A percentile compares a stretch with the other conserved stretches of the same genome.
These are phyloP conservation scores for Saprolegnia diclina DNA, from an alignment of 352 stramenopile genomes.

Conservation along the genomic window DNA sequence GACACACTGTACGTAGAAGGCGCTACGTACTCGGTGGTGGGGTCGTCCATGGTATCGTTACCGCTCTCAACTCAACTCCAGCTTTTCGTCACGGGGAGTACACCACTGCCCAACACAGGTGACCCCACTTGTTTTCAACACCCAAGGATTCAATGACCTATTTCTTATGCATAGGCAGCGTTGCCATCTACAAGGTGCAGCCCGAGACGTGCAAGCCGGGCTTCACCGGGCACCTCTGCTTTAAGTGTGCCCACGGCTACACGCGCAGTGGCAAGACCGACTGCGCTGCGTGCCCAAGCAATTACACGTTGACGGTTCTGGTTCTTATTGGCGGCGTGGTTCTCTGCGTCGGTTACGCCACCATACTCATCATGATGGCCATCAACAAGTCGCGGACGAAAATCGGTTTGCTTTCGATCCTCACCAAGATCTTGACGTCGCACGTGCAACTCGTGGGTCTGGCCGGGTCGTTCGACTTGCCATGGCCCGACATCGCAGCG, in stretches of 20 bases:
- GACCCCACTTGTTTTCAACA: no score
- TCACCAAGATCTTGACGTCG: constrained; percentile 27
- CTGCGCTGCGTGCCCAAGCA: constrained; percentile 11
- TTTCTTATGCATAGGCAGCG: constrained; percentile 4
- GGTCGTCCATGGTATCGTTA: no score
- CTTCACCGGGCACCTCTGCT: constrained; percentile 23
- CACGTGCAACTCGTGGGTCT: constrained; percentile 20
- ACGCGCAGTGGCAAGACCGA: constrained; percentile 17
- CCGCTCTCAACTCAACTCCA: no score
- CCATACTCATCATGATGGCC: constrained; percentile 17
- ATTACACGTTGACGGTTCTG: constrained; percentile 9
- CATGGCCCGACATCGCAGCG: constrained; percentile 8
- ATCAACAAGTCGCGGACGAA: constrained; percentile 17
- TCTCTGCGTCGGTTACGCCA: background rate
- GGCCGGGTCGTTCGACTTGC: constrained; percentile 21
- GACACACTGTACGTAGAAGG: no score
- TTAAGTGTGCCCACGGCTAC: constrained; percentile 20
- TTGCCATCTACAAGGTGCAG: background rate
- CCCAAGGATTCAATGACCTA: no score
- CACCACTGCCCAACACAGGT: no score
- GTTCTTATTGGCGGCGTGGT: constrained; percentile 11
- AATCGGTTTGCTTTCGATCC: constrained; percentile 2
- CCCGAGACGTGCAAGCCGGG: background rate
- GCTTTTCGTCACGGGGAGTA: no score
- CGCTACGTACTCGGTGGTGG: no score